Base-by-base conservation (phyloP, 768 basidiomycete genomes). In the Boletellus ananas region DNA sequence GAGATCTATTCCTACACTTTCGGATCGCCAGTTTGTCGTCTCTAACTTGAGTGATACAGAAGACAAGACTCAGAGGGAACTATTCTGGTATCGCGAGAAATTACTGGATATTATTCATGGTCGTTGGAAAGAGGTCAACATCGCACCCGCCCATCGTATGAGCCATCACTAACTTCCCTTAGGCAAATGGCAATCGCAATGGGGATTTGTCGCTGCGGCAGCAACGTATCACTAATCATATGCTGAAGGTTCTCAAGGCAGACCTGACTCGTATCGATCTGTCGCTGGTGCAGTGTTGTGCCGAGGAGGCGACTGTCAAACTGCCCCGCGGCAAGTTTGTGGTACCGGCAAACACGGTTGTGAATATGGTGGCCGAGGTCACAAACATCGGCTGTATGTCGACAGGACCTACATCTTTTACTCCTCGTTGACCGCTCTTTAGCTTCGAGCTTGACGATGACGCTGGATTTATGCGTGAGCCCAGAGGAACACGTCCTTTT, bases 71-170 rank as follows among this genome's bases (percentile, higher is more conserved):
- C 86, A 92, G 63, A 77, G 83, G 34, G 89, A 93, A 62, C 64
- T 94, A 14, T 99, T 98, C 72, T 99, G 96, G 96, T 95, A 96
- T 65, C 78, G 94, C 33, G 94, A 99, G 66, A 83, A 86, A 55
- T 70, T 99, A 10, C 79, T 98, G 59, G 80, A 80, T 40, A 69
- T 72, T 43, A 64, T 97, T 13, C 73, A 71, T 12, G 86, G 86
- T 10, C 74, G 73, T 16, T 99, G 96, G 96, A 79, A 79, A 61
- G 96, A 98, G 80, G 94, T 92, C 51, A 51, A 47, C 29, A 17
- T 31, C 27, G 6, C 31, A 6, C 20, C 12, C 17, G 39, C 18
- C 17, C 16, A 21, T 12, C 33, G 18, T n/a, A 3, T 7, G 25
- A 31, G 33, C 11, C 20, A 14, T 58, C 11, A 46, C 37, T 56